Evolutionary conservation across 2,329 filamentous ascomycete genomes (phyloP).

Genomic region (Claviceps sorghi): DNA sequence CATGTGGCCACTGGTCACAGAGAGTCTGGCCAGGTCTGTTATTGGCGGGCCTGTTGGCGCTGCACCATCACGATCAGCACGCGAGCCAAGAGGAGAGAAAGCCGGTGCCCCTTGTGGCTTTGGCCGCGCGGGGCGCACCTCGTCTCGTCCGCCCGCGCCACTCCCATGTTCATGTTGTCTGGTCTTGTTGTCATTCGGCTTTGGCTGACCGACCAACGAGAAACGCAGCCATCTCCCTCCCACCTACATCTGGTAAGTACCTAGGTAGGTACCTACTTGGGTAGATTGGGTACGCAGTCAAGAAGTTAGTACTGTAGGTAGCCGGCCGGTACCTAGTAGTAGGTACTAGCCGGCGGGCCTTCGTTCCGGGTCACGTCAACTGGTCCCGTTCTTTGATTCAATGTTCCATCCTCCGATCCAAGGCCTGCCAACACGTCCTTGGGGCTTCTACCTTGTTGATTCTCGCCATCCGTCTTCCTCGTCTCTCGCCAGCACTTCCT

Average conservation of each 20-base stretch:
- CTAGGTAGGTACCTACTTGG: not conserved
- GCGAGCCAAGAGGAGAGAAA: too few species aligned
- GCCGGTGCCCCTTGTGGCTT: not conserved
- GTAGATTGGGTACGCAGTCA: too few species aligned
- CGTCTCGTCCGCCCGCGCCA: too few species aligned
- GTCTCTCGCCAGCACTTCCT: conserved; percentile 24
- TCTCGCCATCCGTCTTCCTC: conserved; percentile 6
- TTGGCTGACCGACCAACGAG: too few species aligned
- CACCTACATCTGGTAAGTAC: too few species aligned
- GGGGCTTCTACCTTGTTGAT: conserved; percentile 5
- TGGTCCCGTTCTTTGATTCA: conserved; percentile 3
- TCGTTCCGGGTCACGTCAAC: not conserved
- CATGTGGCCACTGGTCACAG: too few species aligned
- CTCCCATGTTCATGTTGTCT: too few species aligned
- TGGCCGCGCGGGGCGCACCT: too few species aligned
- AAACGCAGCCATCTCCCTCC: too few species aligned
- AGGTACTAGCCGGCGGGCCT: not conserved
- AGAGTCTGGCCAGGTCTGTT: not conserved
- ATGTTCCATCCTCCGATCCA: not conserved
- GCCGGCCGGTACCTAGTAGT: not conserved
- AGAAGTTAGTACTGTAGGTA: too few species aligned
- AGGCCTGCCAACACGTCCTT: not conserved
- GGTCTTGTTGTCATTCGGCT: too few species aligned
- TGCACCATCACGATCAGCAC: too few species aligned
- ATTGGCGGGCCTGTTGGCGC: not conserved